Base-by-base conservation (phyloP, 2,329 filamentous ascomycete genomes). In the Neospermospora avenae region DNA sequence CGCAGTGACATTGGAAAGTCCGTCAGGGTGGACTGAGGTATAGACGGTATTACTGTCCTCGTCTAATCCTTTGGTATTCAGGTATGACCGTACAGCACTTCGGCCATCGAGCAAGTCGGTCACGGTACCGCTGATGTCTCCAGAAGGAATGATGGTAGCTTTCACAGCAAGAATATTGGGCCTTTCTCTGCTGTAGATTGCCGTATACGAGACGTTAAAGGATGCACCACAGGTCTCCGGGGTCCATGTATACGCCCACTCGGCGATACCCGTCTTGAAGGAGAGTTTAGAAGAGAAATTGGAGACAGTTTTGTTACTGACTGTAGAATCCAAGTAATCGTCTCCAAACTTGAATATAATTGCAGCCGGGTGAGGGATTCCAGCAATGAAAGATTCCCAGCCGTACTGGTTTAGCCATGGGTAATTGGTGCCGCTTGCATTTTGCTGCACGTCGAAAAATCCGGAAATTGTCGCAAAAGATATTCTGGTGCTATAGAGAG, bases 321-420 rank as follows among this genome's bases (percentile, higher is more conserved):
- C 84, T 0, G 78, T 83, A 3, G 87, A 83, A 74, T 87, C 81
- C 34, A 91, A 76, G 51, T 82, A 78, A 24, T 77, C 77, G 58
- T 80, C 77, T 2, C 80, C 81, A 3, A 83, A 74, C 55, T 84
- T 79, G 18, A 89, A 76, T 37, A 85, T 72, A 39, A 89, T 74
- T 1, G 82, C 84, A 25, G 80, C 79, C 80, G 86, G 88, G 69
- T 90, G 87, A 6, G 88, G 88, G 16, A 91, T 80, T 24, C 88
- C 88, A 55, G 82, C 83, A 63, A 90, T 88, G 54, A 88, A 85
- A 66, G 83, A 88, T 68, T 91, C 88, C 59, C 83, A 82, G 6
- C 87, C 87, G 73, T 88, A 87, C 65, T 90, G 83, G 58, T 83
- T 79, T 45, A 91, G 72, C 86, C 88, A 90, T 0, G 79, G 79